A percentile compares a stretch with the other conserved stretches of the same genome.
These are phyloP conservation scores for Lophium mytilinum DNA, from an alignment of 495 filamentous ascomycete species.

Conservation along the genomic window DNA sequence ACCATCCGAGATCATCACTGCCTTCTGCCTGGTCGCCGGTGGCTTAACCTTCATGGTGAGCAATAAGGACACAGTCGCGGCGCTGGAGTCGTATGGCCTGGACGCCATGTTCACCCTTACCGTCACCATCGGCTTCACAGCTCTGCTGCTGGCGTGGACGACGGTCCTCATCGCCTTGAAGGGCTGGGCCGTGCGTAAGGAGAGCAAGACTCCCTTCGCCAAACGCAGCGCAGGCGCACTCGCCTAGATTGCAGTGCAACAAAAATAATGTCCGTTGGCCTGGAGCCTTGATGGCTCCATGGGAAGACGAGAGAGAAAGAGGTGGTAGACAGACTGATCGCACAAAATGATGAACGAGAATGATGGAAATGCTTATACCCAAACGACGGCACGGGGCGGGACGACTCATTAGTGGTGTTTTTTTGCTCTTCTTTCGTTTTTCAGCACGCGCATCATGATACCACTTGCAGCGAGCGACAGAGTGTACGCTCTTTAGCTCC, in stretches of 20 bases:
- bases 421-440: neutral
- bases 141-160: constrained; percentile 79
- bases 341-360: neutral
- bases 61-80: constrained; percentile 60
- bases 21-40: constrained; percentile 82
- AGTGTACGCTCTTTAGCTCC: too few relatives aligned
- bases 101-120: constrained; percentile 94
- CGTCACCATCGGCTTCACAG: constrained; percentile 74
- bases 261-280: neutral
- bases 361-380: too few relatives aligned
- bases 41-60: constrained; percentile 92
- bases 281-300: neutral
- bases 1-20: constrained; percentile 77
- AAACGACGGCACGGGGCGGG: neutral
- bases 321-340: neutral
- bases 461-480: neutral
- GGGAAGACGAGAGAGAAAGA: neutral
- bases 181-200: constrained; percentile 70
- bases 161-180: constrained; percentile 75
- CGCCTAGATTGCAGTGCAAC: constrained; percentile 1
- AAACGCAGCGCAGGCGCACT: constrained; percentile 16
- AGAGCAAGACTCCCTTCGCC: constrained; percentile 28
- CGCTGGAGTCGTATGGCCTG: constrained; percentile 65
- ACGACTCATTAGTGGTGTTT: neutral
- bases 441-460: neutral